Conservation (phyloP, 345 rosid species). For the Chamaenerion angustifolium region DNA sequence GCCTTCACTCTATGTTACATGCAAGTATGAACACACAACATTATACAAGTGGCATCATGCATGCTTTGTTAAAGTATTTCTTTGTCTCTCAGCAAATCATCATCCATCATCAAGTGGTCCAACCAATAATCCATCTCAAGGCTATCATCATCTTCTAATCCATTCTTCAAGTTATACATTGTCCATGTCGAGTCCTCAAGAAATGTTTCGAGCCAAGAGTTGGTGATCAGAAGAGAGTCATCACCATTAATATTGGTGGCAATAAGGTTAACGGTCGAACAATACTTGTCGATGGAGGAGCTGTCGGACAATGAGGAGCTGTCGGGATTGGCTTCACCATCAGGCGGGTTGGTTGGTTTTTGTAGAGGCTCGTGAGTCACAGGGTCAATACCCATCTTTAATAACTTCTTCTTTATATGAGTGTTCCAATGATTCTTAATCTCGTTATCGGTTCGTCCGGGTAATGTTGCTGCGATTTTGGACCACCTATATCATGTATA, state of each 20-base stretch:
- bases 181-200: constrained; percentile 32
- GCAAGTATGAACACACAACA: no score
- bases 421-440: constrained; percentile 82
- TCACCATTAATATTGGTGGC: background rate
- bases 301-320: no score
- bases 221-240: constrained; percentile 13
- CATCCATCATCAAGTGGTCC: no score
- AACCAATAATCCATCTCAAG: no score
- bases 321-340: background rate
- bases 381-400: constrained; percentile 72
- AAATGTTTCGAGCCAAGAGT: constrained; percentile 22
- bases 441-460: constrained; percentile 83
- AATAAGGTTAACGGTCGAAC: constrained; percentile 7
- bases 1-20: no score
- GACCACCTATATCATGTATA: constrained; percentile 43
- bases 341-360: background rate
- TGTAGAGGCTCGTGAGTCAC: constrained; percentile 35
- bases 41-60: no score
- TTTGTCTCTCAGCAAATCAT: no score
- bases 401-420: constrained; percentile 65
- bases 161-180: no score
- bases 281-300: background rate
- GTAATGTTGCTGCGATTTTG: constrained; percentile 60
- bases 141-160: no score
- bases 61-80: no score